phyloP scores from a whole-genome alignment of 148 eudicot genomes.

The Rhododendron molle region DNA sequence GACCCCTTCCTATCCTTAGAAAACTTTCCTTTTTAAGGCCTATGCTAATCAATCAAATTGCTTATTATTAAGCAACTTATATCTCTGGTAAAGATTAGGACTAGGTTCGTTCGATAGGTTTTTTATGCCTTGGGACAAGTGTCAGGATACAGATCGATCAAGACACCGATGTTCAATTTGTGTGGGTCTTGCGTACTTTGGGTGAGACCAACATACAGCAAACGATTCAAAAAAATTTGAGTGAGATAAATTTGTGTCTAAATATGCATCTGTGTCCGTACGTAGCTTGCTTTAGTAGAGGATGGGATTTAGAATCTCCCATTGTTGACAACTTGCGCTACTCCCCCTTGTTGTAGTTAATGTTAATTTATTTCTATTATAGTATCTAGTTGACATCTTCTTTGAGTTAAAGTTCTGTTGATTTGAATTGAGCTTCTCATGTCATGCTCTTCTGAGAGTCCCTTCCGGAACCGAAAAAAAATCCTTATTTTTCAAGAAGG shows the following conservation, averaged over 20 bases:
- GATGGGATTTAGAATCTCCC: neutral
- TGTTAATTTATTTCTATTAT: neutral
- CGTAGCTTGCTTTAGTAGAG: neutral
- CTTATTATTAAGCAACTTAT: neutral
- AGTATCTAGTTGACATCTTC: too few relatives aligned
- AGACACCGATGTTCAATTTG: neutral
- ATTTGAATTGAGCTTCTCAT: neutral
- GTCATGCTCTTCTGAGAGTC: neutral
- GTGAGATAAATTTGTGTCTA: neutral
- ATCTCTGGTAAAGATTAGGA: neutral
- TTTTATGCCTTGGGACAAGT: neutral
- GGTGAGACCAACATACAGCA: neutral
- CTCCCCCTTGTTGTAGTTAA: neutral
- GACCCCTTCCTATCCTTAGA: constrained; percentile 23
- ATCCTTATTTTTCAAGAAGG: too few relatives aligned
- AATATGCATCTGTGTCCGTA: neutral
- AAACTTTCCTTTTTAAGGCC: neutral
- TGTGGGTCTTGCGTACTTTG: neutral
- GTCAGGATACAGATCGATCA: neutral
- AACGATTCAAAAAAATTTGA: neutral
- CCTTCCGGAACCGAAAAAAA: too few relatives aligned
- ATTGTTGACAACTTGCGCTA: neutral
- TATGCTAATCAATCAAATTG: neutral
- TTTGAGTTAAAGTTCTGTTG: too few relatives aligned
- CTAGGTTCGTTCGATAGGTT: neutral